These are phyloP conservation scores for Usnea hakonensis DNA, from an alignment of 495 filamentous ascomycete genomes.

Conservation along the genomic window DNA sequence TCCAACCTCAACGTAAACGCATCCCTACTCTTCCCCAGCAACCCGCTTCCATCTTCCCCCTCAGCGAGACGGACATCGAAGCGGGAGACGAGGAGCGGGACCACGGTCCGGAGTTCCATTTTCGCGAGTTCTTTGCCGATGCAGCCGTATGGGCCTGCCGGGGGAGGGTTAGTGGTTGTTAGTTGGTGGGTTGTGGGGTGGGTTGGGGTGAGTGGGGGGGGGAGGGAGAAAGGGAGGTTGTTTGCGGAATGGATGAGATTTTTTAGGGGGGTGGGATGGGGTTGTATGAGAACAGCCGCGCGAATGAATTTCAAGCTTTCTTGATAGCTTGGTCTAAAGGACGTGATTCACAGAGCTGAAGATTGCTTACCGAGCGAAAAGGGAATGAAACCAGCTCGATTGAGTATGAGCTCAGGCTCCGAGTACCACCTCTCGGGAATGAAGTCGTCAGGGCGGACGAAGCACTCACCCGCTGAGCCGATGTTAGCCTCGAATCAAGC, in stretches of 20 bases:
- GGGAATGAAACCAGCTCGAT: conserved; percentile 11
- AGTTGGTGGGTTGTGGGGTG: neutral
- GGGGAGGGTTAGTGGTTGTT: neutral
- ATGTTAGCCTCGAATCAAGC: neutral
- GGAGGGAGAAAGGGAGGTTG: neutral
- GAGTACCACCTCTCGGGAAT: conserved; percentile 20
- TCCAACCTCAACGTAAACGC: conserved; percentile 13
- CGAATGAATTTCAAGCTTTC: neutral
- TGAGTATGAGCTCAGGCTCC: conserved; percentile 15
- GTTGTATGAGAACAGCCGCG: too few relatives aligned
- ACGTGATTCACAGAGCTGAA: neutral
- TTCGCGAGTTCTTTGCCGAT: conserved; percentile 29
- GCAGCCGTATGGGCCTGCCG: conserved; percentile 28
- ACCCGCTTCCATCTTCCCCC: conserved; percentile 15
- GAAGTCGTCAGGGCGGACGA: conserved; percentile 10
- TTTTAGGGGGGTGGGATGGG: too few relatives aligned
- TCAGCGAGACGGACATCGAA: conserved; percentile 28
- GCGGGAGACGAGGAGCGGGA: conserved; percentile 21
- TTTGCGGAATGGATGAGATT: too few relatives aligned
- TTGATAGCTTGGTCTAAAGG: neutral
- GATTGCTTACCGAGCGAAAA: conserved; percentile 21
- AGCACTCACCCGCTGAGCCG: conserved; percentile 5
- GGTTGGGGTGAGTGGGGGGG: neutral
- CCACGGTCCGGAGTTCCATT: conserved; percentile 25
- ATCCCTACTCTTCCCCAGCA: conserved; percentile 5